Evolutionary conservation across 176 grass and related monocot species (phyloP), one percentile per base, ranked within the genome.

Genomic region (Otatea glauca): DNA sequence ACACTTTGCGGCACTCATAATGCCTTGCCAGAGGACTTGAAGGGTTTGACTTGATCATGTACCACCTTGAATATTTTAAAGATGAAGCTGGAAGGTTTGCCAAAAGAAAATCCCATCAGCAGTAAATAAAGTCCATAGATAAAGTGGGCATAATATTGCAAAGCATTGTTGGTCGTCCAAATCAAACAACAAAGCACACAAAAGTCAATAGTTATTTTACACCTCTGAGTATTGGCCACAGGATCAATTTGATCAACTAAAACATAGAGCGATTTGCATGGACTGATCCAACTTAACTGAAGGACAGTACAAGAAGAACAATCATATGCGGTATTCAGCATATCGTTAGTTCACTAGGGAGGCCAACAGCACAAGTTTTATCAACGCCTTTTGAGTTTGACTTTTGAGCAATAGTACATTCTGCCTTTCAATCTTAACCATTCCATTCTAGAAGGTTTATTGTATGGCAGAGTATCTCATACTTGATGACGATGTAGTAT

Each of bases 31-130:
- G 76, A 80, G 73, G 47, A 91, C 50, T 80, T 77, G 63, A 80
- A 79, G 75, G 21, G 27, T 69, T 90, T 87, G 83, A 56, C 65
- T 77, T 93, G 39, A 81, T 81, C 61, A 87, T 77, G 65, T 87
- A 68, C 83, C 85, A 80, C 85, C 86, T 92, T 71, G 80, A 86
- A 17, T 35, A 51, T 77, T 86, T 77, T 56, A 77, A 34, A 48
- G 60, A 89, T 23, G 56, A 85, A 72, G 25, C 92, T 90, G 82
- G 25, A 80, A 45, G 32, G 21, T 63, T 78, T 82, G 42, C 27
- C 65, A 55, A 76, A 86, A 81, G 12, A 72, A 51, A 80, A 69
- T 13, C 35, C n/a, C 21, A 18, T 82, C 66, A 89, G 20, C 15
- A 50, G 48, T 76, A 63, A 77, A 54, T 45, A 81, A 45, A 41